These are phyloP conservation scores for Grosmannia huntii DNA, from an alignment of 2,329 filamentous ascomycete genomes.

Conservation along the genomic window DNA sequence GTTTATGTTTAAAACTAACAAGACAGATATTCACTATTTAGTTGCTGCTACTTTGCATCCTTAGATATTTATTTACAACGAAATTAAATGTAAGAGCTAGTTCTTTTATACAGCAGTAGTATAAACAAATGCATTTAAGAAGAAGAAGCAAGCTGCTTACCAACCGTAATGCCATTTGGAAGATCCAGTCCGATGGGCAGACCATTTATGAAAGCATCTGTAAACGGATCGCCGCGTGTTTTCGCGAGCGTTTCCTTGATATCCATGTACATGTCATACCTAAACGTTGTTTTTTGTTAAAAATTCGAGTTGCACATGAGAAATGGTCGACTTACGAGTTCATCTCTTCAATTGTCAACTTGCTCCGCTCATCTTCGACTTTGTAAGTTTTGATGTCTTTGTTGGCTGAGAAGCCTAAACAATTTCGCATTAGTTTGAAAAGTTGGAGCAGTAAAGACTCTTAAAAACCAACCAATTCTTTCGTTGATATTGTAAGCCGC, in stretches of 20 bases:
- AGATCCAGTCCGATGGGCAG: conserved; percentile 34
- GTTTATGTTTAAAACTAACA: no score
- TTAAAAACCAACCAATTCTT: conserved; percentile 35
- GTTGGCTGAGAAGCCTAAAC: conserved; percentile 47
- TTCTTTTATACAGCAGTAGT: no score
- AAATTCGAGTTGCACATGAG: neutral
- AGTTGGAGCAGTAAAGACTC: neutral
- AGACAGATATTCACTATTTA: no score
- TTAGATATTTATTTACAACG: no score
- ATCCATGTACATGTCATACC: conserved; percentile 47
- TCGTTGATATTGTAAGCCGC: conserved; percentile 51
- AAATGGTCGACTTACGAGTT: conserved; percentile 35
- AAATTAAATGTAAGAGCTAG: no score
- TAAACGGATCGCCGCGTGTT: conserved; percentile 21
- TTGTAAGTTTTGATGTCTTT: conserved; percentile 43
- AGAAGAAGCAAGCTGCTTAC: neutral
- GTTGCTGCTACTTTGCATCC: no score
- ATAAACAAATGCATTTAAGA: no score
- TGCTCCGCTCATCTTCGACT: conserved; percentile 46
- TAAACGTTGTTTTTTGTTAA: conserved; percentile 12
- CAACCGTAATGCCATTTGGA: conserved; percentile 30
- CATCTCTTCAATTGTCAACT: conserved; percentile 58
- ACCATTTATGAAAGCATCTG: conserved; percentile 26
- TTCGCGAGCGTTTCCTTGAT: conserved; percentile 33
- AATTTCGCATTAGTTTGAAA: neutral